Evolutionary conservation across 2,329 filamentous ascomycete species (phyloP).

Genomic region (Alternaria alternata): DNA sequence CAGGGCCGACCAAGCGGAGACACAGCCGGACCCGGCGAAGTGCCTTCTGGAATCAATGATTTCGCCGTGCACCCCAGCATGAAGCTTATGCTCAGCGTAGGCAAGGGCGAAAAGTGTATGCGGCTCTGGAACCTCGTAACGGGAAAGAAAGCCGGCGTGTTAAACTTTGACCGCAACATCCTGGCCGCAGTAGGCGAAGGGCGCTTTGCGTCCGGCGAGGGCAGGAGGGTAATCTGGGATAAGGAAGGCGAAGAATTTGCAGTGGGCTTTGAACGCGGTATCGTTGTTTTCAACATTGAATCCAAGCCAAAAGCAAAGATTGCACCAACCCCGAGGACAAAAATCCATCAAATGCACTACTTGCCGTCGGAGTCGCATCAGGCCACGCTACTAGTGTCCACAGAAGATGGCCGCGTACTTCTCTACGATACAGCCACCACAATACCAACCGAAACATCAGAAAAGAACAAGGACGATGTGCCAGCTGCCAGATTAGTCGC

Average conservation of each 20-base stretch:
- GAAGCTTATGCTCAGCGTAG: constrained; percentile 94
- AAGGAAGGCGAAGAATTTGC: constrained; percentile 81
- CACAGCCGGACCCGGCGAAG: constrained; percentile 81
- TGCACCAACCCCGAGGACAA: constrained; percentile 72
- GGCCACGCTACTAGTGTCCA: constrained; percentile 77
- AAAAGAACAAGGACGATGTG: constrained; percentile 58
- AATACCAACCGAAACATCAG: constrained; percentile 40
- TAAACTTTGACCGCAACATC: constrained; percentile 81
- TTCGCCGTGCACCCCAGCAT: constrained; percentile 96
- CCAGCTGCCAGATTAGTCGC: constrained; percentile 70
- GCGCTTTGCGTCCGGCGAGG: constrained; percentile 80
- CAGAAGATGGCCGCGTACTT: constrained; percentile 86
- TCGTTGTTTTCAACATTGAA: constrained; percentile 87
- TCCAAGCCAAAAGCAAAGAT: constrained; percentile 80
- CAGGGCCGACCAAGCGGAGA: constrained; percentile 86
- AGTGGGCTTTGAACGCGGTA: constrained; percentile 86
- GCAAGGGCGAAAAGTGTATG: constrained; percentile 89
- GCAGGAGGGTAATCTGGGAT: constrained; percentile 82
- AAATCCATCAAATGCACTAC: constrained; percentile 85
- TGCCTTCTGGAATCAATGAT: constrained; percentile 89
- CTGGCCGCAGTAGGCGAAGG: constrained; percentile 79
- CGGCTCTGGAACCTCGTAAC: constrained; percentile 96
- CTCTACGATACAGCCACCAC: constrained; percentile 77
- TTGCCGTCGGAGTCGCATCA: constrained; percentile 61
- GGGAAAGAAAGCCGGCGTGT: constrained; percentile 90